These are phyloP conservation scores for Przewalskia tangutica DNA, from an alignment of 257 asterid genomes.

Conservation along the genomic window DNA sequence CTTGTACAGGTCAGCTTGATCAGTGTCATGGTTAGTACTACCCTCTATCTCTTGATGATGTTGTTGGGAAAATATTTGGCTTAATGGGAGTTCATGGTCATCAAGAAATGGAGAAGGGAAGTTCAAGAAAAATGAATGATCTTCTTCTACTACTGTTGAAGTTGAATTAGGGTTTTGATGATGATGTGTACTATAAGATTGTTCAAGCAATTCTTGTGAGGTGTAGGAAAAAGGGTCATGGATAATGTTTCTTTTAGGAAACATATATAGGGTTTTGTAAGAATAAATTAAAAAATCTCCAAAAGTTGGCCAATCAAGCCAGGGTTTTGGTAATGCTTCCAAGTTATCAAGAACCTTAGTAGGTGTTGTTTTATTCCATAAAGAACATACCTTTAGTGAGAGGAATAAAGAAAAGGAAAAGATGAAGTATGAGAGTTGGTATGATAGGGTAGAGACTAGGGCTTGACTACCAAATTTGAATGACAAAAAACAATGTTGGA, in stretches of 20 bases:
- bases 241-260: constrained; percentile 20
- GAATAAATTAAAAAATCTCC: neutral
- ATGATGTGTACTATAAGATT: neutral
- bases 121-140: constrained; percentile 18
- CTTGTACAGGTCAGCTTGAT: neutral
- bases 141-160: constrained; percentile 7
- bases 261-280: constrained; percentile 13
- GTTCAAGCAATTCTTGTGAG: constrained; percentile 13
- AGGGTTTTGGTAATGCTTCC: constrained; percentile 8
- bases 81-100: constrained; percentile 34
- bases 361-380: neutral
- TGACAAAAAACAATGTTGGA: neutral
- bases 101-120: constrained; percentile 43
- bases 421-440: neutral
- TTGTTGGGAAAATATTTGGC: constrained; percentile 27
- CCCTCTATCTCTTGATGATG: neutral
- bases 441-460: neutral
- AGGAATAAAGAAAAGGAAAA: neutral
- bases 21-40: neutral
- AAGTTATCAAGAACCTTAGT: constrained; percentile 2
- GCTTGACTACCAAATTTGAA: neutral
- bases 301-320: neutral
- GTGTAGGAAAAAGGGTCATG: constrained; percentile 15
- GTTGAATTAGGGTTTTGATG: constrained; percentile 23
- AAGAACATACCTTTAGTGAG: neutral